Evolutionary conservation across 2,329 filamentous ascomycete species (phyloP).

Genomic region (Colletotrichum filicis): DNA sequence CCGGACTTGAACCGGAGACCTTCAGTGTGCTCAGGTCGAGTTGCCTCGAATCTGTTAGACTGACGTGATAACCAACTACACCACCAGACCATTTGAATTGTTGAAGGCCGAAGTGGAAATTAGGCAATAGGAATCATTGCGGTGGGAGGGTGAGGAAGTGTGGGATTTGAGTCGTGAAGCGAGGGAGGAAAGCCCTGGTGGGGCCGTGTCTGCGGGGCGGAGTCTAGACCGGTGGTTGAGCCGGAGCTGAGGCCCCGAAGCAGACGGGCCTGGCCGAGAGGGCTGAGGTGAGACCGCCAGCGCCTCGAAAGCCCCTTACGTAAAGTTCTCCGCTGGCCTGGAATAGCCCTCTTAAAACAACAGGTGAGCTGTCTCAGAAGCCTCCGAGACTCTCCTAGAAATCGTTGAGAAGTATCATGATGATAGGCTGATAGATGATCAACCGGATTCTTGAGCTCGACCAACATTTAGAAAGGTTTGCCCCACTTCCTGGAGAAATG

Average conservation of each 20-base stretch:
- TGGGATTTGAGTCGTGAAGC: background rate
- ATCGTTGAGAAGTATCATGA: background rate
- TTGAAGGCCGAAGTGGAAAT: accelerated
- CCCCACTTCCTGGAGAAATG: background rate
- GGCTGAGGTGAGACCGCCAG: background rate
- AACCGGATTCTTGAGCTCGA: background rate
- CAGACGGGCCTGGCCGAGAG: background rate
- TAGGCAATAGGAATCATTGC: background rate
- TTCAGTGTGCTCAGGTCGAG: slow-evolving; percentile 16
- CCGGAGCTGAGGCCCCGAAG: background rate
- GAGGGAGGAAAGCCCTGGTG: background rate
- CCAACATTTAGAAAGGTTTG: background rate
- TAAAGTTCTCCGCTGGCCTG: background rate
- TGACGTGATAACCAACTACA: slow-evolving; percentile 61
- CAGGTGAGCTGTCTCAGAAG: background rate
- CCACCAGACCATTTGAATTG: slow-evolving; percentile 37
- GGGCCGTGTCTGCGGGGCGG: background rate
- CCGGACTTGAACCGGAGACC: slow-evolving; percentile 35
- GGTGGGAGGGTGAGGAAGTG: background rate
- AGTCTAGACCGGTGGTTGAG: background rate
- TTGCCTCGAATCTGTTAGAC: slow-evolving; percentile 50
- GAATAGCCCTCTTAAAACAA: background rate
- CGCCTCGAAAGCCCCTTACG: background rate
- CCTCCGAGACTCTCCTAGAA: background rate
- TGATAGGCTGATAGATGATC: background rate